phyloP scores from a whole-genome alignment of 306 rosid genomes.

The Vachellia collinsii region DNA sequence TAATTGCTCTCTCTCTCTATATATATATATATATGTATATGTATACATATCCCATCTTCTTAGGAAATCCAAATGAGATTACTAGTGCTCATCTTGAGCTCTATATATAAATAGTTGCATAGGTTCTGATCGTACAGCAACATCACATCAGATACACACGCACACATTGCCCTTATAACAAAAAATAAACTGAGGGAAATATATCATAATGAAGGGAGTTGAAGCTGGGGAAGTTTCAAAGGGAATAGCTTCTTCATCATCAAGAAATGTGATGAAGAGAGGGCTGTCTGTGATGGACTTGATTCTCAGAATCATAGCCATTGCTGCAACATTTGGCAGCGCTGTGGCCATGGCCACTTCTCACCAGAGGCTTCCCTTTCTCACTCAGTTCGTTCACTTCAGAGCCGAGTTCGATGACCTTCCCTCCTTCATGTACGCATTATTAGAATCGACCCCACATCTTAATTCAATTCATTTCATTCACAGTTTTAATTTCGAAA shows the following conservation, averaged over 20 bases:
- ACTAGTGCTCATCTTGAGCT: neutral
- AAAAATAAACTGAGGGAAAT: neutral
- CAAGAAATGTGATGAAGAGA: slow-evolving; percentile 37
- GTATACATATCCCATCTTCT: neutral
- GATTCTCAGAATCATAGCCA: slow-evolving; percentile 47
- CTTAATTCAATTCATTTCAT: too few relatives aligned
- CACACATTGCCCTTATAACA: neutral
- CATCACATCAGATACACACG: neutral
- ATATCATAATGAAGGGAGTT: slow-evolving; percentile 20
- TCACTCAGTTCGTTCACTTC: slow-evolving; percentile 46
- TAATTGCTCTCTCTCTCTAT: neutral
- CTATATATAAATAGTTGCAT: neutral
- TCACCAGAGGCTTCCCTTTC: slow-evolving; percentile 51
- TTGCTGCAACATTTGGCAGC: slow-evolving; percentile 42
- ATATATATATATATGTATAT: too few relatives aligned
- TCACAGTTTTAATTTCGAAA: too few relatives aligned
- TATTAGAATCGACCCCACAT: too few relatives aligned
- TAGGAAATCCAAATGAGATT: neutral
- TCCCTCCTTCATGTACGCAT: slow-evolving; percentile 58
- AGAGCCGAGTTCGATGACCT: slow-evolving; percentile 55
- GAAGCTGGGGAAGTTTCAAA: slow-evolving; percentile 37
- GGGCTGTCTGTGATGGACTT: slow-evolving; percentile 55
- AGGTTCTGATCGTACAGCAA: slow-evolving; percentile 6
- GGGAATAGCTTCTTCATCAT: neutral
- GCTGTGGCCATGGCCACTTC: slow-evolving; percentile 51